Evolutionary conservation across 345 rosid species (phyloP).

Genomic region (Microcos paniculata): DNA sequence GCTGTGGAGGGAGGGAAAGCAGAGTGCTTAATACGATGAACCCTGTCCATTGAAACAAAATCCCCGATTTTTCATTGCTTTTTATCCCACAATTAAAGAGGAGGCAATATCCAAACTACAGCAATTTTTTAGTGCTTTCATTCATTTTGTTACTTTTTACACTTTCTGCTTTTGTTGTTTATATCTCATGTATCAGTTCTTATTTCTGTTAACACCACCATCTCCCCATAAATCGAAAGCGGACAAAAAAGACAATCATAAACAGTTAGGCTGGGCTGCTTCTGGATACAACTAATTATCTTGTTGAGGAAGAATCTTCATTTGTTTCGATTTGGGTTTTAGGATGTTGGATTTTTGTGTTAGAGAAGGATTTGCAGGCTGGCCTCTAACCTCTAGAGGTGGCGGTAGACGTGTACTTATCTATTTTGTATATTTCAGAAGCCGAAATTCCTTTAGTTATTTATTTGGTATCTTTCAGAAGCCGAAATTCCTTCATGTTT

Average conservation of each 20-base stretch:
- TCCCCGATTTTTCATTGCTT: too few relatives aligned
- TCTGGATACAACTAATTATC: not conserved
- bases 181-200: not conserved
- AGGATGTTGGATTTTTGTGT: not conserved
- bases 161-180: too few relatives aligned
- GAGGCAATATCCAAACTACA: too few relatives aligned
- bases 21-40: too few relatives aligned
- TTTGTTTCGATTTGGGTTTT: not conserved
- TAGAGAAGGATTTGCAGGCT: not conserved
- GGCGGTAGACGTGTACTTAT: not conserved
- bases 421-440: not conserved
- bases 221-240: not conserved
- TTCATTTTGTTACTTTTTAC: too few relatives aligned
- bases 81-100: too few relatives aligned
- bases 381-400: not conserved
- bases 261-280: not conserved
- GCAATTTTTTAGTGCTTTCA: too few relatives aligned
- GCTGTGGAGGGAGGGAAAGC: too few relatives aligned
- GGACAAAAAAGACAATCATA: not conserved
- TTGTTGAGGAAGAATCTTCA: not conserved
- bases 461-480: not conserved
- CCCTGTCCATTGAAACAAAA: too few relatives aligned
- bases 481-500: too few relatives aligned
- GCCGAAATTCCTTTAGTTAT: not conserved
- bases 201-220: not conserved